Percentiles rank a stretch among this genome's conserved stretches.
phyloP scores from a whole-genome alignment of 2,329 filamentous ascomycete genomes.

The Penicillium sp. region DNA sequence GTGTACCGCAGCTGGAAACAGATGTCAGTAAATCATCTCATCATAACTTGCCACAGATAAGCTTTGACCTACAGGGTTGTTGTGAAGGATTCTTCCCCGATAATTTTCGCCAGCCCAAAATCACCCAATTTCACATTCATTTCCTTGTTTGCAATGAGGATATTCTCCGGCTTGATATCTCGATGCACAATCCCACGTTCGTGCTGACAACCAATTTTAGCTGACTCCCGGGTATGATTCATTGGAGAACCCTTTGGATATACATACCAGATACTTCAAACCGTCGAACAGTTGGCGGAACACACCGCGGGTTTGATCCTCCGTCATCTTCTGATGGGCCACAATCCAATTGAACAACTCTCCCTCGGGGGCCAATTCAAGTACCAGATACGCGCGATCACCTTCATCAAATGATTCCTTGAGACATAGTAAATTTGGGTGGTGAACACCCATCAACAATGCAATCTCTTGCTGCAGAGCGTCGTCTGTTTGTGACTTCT shows the following conservation, averaged over 20 bases:
- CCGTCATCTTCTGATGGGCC: constrained; percentile 81
- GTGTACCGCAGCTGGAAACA: constrained; percentile 70
- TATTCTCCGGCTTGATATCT: constrained; percentile 97
- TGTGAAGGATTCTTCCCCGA: constrained; percentile 96
- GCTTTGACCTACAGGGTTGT: constrained; percentile 68
- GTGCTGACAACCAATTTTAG: constrained; percentile 60
- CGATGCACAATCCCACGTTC: constrained; percentile 96
- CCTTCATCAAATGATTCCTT: constrained; percentile 94
- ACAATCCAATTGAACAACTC: constrained; percentile 97
- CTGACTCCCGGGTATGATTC: background rate
- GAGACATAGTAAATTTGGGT: constrained; percentile 86
- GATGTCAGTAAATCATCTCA: constrained; percentile 23
- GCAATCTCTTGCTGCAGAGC: constrained; percentile 93
- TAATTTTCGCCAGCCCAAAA: constrained; percentile 96
- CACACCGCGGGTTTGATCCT: constrained; percentile 79
- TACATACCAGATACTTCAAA: constrained; percentile 84
- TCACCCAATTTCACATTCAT: constrained; percentile 89
- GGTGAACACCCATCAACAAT: constrained; percentile 94
- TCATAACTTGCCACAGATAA: background rate
- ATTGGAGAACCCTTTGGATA: no score
- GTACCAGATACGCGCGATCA: constrained; percentile 84
- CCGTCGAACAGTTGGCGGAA: constrained; percentile 91
- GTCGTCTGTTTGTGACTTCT: constrained; percentile 73
- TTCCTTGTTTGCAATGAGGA: constrained; percentile 80
- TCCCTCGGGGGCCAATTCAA: constrained; percentile 87